Base-by-base conservation (phyloP, 331 rosid genomes). In the Pyracantha coccinea region DNA sequence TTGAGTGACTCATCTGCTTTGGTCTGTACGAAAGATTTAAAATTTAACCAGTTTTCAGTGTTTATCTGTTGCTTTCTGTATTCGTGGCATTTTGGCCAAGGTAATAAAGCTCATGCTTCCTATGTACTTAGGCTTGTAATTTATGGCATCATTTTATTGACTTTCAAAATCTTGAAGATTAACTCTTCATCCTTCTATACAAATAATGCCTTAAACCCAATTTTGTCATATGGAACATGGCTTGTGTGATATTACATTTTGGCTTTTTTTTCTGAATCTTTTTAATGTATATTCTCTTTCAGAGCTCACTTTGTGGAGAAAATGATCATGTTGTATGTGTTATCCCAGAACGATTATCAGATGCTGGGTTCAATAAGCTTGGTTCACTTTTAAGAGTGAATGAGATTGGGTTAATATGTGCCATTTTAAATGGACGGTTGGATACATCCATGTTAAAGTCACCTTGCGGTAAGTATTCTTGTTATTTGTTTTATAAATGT, bases 361-460 rank as follows among this genome's bases (percentile, higher is more conserved):
- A 79, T 23, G 83, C 68, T 75, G 55, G 70, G 77, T 87, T 78
- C 45, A 78, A 54, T 82, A 91, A 87, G 77, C 78, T 82, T 66
- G 82, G 82, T 78, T 87, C 91, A 65, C 76, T 81, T 57, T 84
- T 71, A 71, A 81, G 78, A 74, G 88, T 88, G 69, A 78, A 82
- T 38, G 98, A 93, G 83, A 82, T 81, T 68, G 94, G 81, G 81
- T 23, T 87, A 76, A 76, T 89, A 74, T 77, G 72, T 84, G 89
- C 94, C 41, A 83, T 90, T 80, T 83, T 93, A 54, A 81, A 87
- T 70, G 98, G 96, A 69, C 77, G 78, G 81, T 81, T 93, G 62
- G 96, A 93, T 81, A 83, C 58, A 59, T 87, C 93, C 54, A 74
- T 81, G 71, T 83, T 93, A 67, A 85, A 75, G 73, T 83, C 94